Evolutionary conservation across 495 filamentous ascomycete genomes (phyloP), one percentile per base, ranked within the genome.

Genomic region (Oidiodendron maius): DNA sequence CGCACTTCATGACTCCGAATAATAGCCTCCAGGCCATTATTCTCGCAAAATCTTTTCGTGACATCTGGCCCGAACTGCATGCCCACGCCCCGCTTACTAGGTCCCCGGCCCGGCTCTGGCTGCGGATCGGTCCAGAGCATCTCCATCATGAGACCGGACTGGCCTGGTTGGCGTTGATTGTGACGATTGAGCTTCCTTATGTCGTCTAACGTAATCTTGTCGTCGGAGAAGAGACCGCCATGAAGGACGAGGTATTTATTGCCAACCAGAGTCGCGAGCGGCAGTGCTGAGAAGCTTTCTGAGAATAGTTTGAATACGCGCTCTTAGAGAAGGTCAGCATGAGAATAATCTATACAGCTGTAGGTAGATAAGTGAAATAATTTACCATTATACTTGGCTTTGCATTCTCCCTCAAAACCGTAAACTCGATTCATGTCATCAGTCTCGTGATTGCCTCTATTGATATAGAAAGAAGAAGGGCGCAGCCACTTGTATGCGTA

Each of bases 61-160:
- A 99, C 80, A 65, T 99, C 93, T 0, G 93, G 93, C 2, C 93
- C 93, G 59, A 99, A 99, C 61, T 95, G 89, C 67, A 97, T 75
- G 40, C 93, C 93, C 20, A 99, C 91, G 48, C 93, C 93, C 61
- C 93, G 81, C 76, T 99, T 99, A 72, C 88, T 95, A 17, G 91
- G 94, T 8, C 90, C 88, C 44, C 93, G 80, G 21, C 93, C 93
- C 39, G 87, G 86, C 52, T 80, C 71, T 0, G 82, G 70, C 62
- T 97, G 93, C 11, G 93, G 93, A 61, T 99, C 93, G 0, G 93
- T 97, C 93, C 93, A 99, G 16, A 99, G 80, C 94, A 99, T 99
- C 66, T 99, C 93, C 93, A 99, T 97, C 93, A 99, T 99, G 57
- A 99, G 70, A 24, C 93, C 93, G 37, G 83, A 65, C 63, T 97